A percentile compares a stretch with the other conserved stretches of the same genome.
Evolutionary conservation across 2,329 filamentous ascomycete species (phyloP).

Genomic region (Xylariaceae sp.): DNA sequence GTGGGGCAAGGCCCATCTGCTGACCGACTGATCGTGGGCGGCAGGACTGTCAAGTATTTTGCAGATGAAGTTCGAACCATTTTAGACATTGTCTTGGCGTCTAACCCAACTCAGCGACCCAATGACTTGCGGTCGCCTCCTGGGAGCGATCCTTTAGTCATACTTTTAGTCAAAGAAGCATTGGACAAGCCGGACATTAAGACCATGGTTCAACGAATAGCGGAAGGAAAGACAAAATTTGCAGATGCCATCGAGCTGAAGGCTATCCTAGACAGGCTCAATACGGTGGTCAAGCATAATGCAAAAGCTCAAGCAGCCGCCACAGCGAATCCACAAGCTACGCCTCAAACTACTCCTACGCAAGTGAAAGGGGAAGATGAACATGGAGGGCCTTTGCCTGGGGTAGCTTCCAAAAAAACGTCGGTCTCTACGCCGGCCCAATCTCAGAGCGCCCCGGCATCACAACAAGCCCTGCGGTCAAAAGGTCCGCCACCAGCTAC

Average conservation of each 20-base stretch:
- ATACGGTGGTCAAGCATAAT: conserved; percentile 50
- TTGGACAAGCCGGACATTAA: conserved; percentile 58
- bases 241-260: conserved; percentile 63
- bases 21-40: conserved; percentile 61
- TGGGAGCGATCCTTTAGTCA: conserved; percentile 62
- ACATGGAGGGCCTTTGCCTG: no score
- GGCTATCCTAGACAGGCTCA: conserved; percentile 56
- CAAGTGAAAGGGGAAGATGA: conserved; percentile 44
- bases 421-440: conserved; percentile 31
- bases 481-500: conserved; percentile 62
- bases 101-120: conserved; percentile 64
- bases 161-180: conserved; percentile 63
- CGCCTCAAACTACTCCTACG: conserved; percentile 38
- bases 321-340: conserved; percentile 2
- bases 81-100: conserved; percentile 63
- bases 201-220: conserved; percentile 61
- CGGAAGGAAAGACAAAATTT: conserved; percentile 56
- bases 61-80: conserved; percentile 65
- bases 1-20: conserved; percentile 60
- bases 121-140: conserved; percentile 59
- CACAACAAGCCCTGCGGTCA: conserved; percentile 64
- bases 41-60: conserved; percentile 64
- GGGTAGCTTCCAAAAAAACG: conserved; percentile 42
- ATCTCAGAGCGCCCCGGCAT: conserved; percentile 29
- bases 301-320: conserved; percentile 31